Evolutionary conservation across 2,329 filamentous ascomycete species (phyloP).

Genomic region (Fusarium keratoplasticum): DNA sequence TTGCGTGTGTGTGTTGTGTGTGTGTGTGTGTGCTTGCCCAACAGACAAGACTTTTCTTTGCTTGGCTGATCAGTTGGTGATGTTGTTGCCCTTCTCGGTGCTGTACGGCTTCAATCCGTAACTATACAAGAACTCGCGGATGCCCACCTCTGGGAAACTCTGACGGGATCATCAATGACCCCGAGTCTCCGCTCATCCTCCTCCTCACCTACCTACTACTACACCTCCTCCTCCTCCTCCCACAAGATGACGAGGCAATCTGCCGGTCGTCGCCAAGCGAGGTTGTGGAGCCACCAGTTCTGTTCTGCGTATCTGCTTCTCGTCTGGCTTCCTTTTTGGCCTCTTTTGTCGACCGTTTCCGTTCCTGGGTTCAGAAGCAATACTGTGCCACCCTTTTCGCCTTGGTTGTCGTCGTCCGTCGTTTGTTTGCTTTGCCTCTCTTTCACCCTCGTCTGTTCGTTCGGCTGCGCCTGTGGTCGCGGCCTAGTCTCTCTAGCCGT

Average conservation of each 20-base stretch:
- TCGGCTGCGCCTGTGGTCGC: slow-evolving; percentile 10
- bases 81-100: not conserved
- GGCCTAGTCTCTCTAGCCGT: slow-evolving; percentile 12
- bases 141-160: not conserved
- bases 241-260: slow-evolving; percentile 28
- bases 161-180: slow-evolving; percentile 22
- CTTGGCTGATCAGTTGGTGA: slow-evolving; percentile 4
- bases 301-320: slow-evolving; percentile 20
- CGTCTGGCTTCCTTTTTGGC: slow-evolving; percentile 26
- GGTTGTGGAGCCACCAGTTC: slow-evolving; percentile 24
- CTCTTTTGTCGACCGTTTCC: slow-evolving; percentile 22
- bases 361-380: slow-evolving; percentile 8
- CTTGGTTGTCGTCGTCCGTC: not conserved
- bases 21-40: not conserved
- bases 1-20: slow-evolving; percentile 1
- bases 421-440: not conserved
- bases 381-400: not conserved
- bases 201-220: not conserved
- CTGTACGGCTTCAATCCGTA: not conserved
- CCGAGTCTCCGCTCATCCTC: slow-evolving; percentile 21
- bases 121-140: not conserved
- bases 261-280: slow-evolving; percentile 28
- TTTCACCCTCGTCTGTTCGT: not conserved
- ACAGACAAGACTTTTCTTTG: slow-evolving; percentile 17
- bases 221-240: not conserved